These are phyloP conservation scores for Xylaria sp. DNA, from an alignment of 2,329 filamentous ascomycete genomes.

Conservation along the genomic window DNA sequence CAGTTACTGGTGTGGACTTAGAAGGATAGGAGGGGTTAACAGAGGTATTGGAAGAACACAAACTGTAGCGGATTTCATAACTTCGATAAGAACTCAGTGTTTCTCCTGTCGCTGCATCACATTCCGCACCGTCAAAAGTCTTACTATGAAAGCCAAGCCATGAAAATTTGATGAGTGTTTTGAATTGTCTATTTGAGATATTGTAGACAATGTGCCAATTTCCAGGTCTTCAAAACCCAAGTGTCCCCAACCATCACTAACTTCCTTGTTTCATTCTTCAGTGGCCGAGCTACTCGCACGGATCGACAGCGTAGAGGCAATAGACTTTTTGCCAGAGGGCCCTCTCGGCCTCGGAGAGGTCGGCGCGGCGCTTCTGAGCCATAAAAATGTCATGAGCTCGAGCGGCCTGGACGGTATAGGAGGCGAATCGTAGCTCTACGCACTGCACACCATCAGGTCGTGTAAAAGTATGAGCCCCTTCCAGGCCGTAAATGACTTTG, in stretches of 20 bases:
- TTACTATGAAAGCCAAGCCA: not conserved
- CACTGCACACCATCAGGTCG: not conserved
- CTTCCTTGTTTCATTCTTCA: not conserved
- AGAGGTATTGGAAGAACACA: too few relatives aligned
- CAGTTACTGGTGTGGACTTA: too few relatives aligned
- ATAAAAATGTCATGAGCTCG: slow-evolving; percentile 25
- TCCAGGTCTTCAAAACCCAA: not conserved
- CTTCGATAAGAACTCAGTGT: too few relatives aligned
- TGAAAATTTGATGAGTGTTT: not conserved
- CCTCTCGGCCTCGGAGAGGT: not conserved
- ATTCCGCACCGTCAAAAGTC: not conserved
- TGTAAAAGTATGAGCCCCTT: not conserved
- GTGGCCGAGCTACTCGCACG: slow-evolving; percentile 16
- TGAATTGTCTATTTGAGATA: too few relatives aligned
- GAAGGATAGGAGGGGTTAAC: too few relatives aligned
- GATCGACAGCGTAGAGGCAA: slow-evolving; percentile 20
- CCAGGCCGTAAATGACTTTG: slow-evolving; percentile 25
- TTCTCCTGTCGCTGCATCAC: too few relatives aligned
- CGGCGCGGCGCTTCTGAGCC: not conserved
- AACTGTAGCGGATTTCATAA: too few relatives aligned
- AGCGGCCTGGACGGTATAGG: slow-evolving; percentile 25
- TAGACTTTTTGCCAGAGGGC: slow-evolving; percentile 19
- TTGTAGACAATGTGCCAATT: not conserved
- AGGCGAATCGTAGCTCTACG: slow-evolving; percentile 32
- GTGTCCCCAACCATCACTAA: not conserved